Evolutionary conservation across 2,329 filamentous ascomycete species (phyloP).

Genomic region (Ascomycota sp.): DNA sequence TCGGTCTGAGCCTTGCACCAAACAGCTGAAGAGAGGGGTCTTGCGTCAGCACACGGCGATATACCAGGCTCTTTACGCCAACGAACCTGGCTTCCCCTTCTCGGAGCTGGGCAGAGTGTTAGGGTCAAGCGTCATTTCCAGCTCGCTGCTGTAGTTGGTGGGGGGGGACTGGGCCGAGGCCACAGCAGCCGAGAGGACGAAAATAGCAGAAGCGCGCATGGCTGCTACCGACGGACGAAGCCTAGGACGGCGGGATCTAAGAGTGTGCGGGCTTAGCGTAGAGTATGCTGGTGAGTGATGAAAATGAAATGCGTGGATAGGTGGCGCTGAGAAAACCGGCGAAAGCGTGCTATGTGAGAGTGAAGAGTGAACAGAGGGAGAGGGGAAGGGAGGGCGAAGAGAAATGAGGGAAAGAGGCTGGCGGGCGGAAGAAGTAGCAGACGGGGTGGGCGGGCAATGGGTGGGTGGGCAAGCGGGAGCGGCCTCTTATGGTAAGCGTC

Average conservation of each 20-base stretch:
- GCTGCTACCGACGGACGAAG: neutral
- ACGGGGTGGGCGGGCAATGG: too few species aligned
- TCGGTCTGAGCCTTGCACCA: conserved; percentile 33
- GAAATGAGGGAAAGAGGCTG: too few species aligned
- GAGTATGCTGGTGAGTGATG: neutral
- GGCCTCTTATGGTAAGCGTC: too few species aligned
- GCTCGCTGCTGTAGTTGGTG: conserved; percentile 20
- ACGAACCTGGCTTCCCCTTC: neutral
- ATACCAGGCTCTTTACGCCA: too few species aligned
- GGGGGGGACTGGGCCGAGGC: conserved; percentile 16
- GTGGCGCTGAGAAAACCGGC: too few species aligned
- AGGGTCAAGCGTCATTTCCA: conserved; percentile 21
- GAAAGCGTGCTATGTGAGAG: too few species aligned
- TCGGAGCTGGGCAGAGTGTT: conserved; percentile 10
- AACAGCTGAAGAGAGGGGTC: conserved; percentile 14
- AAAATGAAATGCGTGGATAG: too few species aligned
- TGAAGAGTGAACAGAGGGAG: neutral
- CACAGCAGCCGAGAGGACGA: conserved; percentile 22
- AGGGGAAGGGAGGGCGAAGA: conserved; percentile 1
- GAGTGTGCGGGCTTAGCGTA: neutral
- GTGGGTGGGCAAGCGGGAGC: too few species aligned
- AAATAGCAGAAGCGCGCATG: conserved; percentile 20
- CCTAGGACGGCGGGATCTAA: too few species aligned
- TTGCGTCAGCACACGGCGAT: neutral
- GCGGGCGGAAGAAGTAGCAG: too few species aligned